Evolutionary conservation across 345 rosid genomes (phyloP).

Genomic region (Rhodamnia rubescens): DNA sequence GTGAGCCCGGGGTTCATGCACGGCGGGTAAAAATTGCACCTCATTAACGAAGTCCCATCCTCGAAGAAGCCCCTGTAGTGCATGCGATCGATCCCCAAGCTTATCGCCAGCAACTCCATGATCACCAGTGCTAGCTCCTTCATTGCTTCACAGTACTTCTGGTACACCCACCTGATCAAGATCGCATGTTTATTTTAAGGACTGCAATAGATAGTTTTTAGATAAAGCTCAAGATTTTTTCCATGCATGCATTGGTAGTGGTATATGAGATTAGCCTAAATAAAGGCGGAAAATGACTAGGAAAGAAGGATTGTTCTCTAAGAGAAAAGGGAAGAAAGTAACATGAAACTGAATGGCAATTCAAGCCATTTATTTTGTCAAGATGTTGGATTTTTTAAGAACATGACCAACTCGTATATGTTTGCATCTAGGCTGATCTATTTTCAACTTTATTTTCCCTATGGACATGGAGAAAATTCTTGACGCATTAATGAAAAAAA

Average conservation of each 20-base stretch:
- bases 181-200: neutral
- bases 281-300: neutral
- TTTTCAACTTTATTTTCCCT: neutral
- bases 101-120: constrained; percentile 35
- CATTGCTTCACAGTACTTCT: constrained; percentile 41
- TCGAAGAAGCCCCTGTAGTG: constrained; percentile 29
- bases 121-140: constrained; percentile 20
- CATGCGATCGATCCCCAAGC: constrained; percentile 33
- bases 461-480: neutral
- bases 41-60: constrained; percentile 49
- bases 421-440: neutral
- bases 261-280: neutral
- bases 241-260: neutral
- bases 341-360: neutral
- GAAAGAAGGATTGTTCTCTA: neutral
- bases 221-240: neutral
- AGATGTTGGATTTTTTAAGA: neutral
- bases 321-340: neutral
- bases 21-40: constrained; percentile 58
- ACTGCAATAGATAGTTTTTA: too few relatives aligned
- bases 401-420: neutral
- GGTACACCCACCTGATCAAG: constrained; percentile 29
- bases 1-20: constrained; percentile 45
- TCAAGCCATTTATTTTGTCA: neutral
- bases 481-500: neutral